Evolutionary conservation across 352 stramenopile genomes (phyloP), one percentile per base, ranked within the genome.

Genomic region (Hyaloperonospora arabidopsidis): DNA sequence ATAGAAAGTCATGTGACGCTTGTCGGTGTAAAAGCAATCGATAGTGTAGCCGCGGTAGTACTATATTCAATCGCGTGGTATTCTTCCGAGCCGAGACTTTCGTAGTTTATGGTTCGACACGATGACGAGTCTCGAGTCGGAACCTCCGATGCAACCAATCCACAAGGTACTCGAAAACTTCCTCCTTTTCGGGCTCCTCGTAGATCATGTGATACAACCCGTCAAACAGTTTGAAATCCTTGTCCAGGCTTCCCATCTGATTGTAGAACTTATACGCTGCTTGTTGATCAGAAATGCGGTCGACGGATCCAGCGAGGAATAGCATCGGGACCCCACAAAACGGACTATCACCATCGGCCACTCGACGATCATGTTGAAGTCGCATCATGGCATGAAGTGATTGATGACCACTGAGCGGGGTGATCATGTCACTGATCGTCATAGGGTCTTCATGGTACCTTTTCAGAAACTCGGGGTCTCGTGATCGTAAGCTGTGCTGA

Each of bases 181-280:
- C 63, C 17, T 85, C 74, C 17, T 66, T 63, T 61, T 84, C 74
- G 1, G 72, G 72, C 29, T 86, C 77, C 44, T 86, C 67, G 51
- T 78, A 86, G 34, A 87, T 61, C 60, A 73, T 80, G 67, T 87
- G 74, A 51, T 67, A 85, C 13, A 84, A 43, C 1, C 74, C 77
- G 7, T 78, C 65, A 44, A 83, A 87, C 45, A 78, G 17, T 49
- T 82, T 78, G 50, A 83, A 75, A 53, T 79, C 54, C 65, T 85
- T 87, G 72, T 87, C 73, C 19, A 63, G 54, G 50, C 62, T 79
- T n/a, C 36, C 55, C 39, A 84, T 63, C 6, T 47, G 54, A 23
- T 66, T 43, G 50, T 68, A 81, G 38, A 87, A 87, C 25, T 56
- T 58, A 1, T 64, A 52, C 10, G 68, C 44, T 7, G 67, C 48